Percentiles rank a stretch among this genome's conserved stretches.
phyloP scores from a whole-genome alignment of 73 alveolate genomes.

The Blepharisma stoltei region DNA sequence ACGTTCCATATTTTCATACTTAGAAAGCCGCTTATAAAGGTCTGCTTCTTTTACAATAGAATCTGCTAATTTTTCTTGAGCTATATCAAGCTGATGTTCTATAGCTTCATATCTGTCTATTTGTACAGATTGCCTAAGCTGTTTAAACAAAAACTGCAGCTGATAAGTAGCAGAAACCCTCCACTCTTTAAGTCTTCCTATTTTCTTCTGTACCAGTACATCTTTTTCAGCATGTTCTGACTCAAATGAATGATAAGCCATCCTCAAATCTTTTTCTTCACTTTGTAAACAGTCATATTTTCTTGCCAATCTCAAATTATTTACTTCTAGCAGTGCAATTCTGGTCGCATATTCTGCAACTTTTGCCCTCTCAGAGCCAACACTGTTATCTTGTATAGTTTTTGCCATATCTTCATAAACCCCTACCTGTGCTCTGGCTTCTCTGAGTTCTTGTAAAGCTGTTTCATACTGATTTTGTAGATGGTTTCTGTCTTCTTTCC shows the following conservation, averaged over 20 bases:
- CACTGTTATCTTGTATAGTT: conserved; percentile 27
- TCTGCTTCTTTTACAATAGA: conserved; percentile 39
- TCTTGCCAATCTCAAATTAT: conserved; percentile 49
- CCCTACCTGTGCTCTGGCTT: conserved; percentile 40
- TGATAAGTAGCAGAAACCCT: conserved; percentile 52
- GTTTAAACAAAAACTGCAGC: conserved; percentile 46
- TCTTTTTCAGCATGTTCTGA: conserved; percentile 67
- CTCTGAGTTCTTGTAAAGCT: conserved; percentile 34
- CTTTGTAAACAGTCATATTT: conserved; percentile 50
- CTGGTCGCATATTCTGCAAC: conserved; percentile 55
- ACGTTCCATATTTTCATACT: conserved; percentile 45
- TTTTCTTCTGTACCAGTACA: conserved; percentile 36
- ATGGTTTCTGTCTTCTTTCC: conserved; percentile 41
- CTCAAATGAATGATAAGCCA: conserved; percentile 54
- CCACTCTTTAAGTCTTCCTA: conserved; percentile 52
- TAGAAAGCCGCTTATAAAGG: conserved; percentile 33
- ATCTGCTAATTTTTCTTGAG: conserved; percentile 56
- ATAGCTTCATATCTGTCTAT: conserved; percentile 44
- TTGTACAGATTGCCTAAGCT: conserved; percentile 54
- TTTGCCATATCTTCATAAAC: conserved; percentile 30
- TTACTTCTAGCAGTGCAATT: conserved; percentile 75
- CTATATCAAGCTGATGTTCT: conserved; percentile 33
- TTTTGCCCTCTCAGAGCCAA: conserved; percentile 28
- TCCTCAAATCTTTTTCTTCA: conserved; percentile 49
- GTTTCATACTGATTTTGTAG: conserved; percentile 26